Evolutionary conservation across 306 rosid genomes (phyloP), one percentile per base, ranked within the genome.

Genomic region (Fragaria ananassa): DNA sequence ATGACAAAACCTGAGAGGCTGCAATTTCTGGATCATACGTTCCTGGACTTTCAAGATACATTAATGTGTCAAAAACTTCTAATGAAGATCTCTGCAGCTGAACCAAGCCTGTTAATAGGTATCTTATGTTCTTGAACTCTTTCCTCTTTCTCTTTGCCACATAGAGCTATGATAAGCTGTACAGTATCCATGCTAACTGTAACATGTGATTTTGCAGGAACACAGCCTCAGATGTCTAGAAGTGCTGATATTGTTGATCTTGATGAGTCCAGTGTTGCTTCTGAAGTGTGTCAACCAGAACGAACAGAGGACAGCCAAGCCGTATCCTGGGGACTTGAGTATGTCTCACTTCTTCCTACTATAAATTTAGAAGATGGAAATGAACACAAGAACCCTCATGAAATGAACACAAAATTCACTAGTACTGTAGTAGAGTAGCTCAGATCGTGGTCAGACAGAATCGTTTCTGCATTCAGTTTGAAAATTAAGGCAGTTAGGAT

Each of bases 1-100:
- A 92, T 95, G 93, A 87, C 89, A 35, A 70, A 60, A 71, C 60
- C 74, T 10, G 93, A 95, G 78, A 89, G 95, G 78, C 82, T 76
- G 8, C 83, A 88, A 66, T 92, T 90, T 88, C 78, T 92, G 76
- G 82, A 89, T 78, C 85, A 75, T 41, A 85, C 91, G 56, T 95
- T 95, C 85, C 86, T 95, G 72, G 89, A 88, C 78, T 95, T 92
- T 75, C 92, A 87, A 79, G 93, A 53, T 72, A 88, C 97, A 71
- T 58, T 85, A 70, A 90, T 88, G 95, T 95, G 98, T 83, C 98
- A 88, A 72, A 95, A 95, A 78, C 82, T 80, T 46, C 74, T 95
- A 81, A 53, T 9, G 65, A 81, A 84, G 46, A 77, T 29, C 49
- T 83, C 75, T 14, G 68, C 86, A 76, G 74, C 74, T 67, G 80